These are phyloP conservation scores for Fomitopsis pulvina DNA, from an alignment of 768 basidiomycete genomes.

Conservation along the genomic window DNA sequence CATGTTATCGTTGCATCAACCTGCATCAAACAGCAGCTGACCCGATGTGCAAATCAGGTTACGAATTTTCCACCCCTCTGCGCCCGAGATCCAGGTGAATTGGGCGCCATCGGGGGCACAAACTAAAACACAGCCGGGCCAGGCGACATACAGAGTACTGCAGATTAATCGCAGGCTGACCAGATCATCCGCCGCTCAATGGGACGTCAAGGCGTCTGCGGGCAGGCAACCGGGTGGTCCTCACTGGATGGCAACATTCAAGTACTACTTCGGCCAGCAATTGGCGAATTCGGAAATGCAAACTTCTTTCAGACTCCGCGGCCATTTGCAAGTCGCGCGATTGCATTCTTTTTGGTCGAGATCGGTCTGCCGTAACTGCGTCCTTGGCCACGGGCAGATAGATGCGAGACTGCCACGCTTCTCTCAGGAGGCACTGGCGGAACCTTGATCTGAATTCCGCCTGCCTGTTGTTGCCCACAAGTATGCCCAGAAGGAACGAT, in stretches of 20 bases:
- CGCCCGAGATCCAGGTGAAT: slow-evolving; percentile 5
- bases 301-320: slow-evolving; percentile 6
- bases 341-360: slow-evolving; percentile 4
- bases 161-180: not conserved
- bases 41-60: slow-evolving; percentile 9
- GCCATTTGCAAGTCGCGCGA: slow-evolving; percentile 3
- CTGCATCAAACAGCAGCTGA: slow-evolving; percentile 7
- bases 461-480: not conserved
- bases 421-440: slow-evolving; percentile 1
- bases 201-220: not conserved
- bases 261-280: not conserved
- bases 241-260: not conserved
- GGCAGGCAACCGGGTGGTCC: not conserved
- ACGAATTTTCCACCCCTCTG: slow-evolving; percentile 3
- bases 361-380: slow-evolving; percentile 8
- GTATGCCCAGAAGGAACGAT: slow-evolving; percentile 3
- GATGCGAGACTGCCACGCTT: not conserved
- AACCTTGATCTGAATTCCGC: not conserved
- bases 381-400: slow-evolving; percentile 6
- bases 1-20: slow-evolving; percentile 13
- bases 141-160: not conserved
- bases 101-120: slow-evolving; percentile 1
- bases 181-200: slow-evolving; percentile 1
- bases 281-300: not conserved
- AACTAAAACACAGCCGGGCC: not conserved